A percentile compares a stretch with the other conserved stretches of the same genome.
Conservation (phyloP, 441 rosid species). For the Adansonia madagascariensis region DNA sequence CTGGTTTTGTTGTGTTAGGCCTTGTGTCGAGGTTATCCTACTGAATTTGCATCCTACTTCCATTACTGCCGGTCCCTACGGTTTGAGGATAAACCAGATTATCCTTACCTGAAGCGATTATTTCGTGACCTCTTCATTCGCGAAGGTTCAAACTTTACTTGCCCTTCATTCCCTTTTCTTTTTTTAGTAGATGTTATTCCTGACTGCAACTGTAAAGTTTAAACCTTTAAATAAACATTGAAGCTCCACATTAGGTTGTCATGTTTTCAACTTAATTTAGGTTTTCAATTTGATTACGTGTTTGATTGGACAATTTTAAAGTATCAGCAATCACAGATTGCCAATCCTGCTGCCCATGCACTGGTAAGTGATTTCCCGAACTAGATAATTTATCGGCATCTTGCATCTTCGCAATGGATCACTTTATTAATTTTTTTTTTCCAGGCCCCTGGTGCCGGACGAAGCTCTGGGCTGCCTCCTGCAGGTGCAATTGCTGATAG, state of each 20-base stretch:
- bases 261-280: constrained; percentile 43
- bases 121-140: constrained; percentile 96
- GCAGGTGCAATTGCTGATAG: constrained; percentile 67
- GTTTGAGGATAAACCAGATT: constrained; percentile 97
- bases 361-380: constrained; percentile 43
- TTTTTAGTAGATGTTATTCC: background rate
- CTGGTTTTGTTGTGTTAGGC: constrained; percentile 44
- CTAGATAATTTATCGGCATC: background rate
- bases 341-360: constrained; percentile 74
- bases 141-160: constrained; percentile 62
- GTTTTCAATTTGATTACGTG: constrained; percentile 94
- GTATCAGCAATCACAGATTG: constrained; percentile 89
- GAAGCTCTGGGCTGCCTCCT: constrained; percentile 85
- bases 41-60: constrained; percentile 97
- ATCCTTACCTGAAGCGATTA: constrained; percentile 83
- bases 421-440: constrained; percentile 23
- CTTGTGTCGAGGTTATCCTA: constrained; percentile 91
- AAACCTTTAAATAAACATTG: background rate
- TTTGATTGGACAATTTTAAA: constrained; percentile 99
- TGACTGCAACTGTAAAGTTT: background rate
- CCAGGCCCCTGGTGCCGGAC: constrained; percentile 81
- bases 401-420: background rate
- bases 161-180: background rate
- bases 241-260: background rate
- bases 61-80: constrained; percentile 91